Evolutionary conservation across 2,329 filamentous ascomycete species (phyloP).

Genomic region (Colletotrichum sp.): DNA sequence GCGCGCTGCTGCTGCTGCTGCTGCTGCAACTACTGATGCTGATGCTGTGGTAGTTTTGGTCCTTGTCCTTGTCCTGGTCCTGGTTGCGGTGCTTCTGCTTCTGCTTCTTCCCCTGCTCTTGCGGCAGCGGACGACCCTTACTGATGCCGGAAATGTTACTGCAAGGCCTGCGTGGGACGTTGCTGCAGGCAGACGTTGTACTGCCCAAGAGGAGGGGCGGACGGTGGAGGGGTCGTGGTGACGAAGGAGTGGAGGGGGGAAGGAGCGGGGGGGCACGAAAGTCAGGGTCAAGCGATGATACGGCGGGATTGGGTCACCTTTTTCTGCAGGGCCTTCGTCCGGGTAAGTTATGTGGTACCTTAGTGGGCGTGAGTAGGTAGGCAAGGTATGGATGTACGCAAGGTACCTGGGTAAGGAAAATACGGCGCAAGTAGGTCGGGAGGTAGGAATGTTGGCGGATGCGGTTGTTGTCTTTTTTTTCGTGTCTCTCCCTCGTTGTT

Average conservation of each 20-base stretch:
- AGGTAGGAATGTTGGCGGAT: not conserved
- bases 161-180: not conserved
- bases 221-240: constrained; percentile 7
- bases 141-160: not conserved
- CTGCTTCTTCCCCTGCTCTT: not conserved
- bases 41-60: not conserved
- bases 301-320: constrained; percentile 5
- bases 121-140: not conserved
- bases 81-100: not conserved
- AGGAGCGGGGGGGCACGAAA: constrained; percentile 8
- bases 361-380: not conserved
- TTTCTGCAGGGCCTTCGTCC: constrained; percentile 13
- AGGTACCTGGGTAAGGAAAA: not conserved
- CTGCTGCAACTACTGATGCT: not conserved
- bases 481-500: not conserved
- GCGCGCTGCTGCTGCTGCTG: not conserved
- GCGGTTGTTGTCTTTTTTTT: not conserved
- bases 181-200: not conserved
- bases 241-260: not conserved
- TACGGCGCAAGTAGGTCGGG: not conserved
- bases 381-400: not conserved
- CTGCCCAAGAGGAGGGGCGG: not conserved
- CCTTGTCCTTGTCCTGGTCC: not conserved
- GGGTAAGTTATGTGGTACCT: not conserved
- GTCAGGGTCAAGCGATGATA: constrained; percentile 12